phyloP scores from a whole-genome alignment of 2,329 filamentous ascomycete genomes.

The Ilyonectria mors-panacis region DNA sequence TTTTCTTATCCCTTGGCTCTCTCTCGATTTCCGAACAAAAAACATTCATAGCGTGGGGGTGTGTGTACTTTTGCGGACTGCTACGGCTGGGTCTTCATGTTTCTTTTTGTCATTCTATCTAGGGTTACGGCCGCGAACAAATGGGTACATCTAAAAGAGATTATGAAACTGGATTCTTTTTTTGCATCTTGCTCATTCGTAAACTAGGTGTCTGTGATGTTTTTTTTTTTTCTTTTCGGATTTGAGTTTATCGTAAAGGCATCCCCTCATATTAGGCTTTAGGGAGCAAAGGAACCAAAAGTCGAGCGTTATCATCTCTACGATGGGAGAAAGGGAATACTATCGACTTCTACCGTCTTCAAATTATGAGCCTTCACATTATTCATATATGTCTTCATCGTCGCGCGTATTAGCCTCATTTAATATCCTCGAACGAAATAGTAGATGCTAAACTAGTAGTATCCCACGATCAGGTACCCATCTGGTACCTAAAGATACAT shows the following conservation, averaged over 20 bases:
- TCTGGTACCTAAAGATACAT: no score
- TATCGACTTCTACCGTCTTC: slow-evolving; percentile 1
- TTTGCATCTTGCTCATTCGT: slow-evolving; percentile 8
- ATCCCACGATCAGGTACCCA: no score
- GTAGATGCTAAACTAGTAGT: no score
- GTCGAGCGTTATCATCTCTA: neutral
- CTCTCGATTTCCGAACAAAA: slow-evolving; percentile 38
- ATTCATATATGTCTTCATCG: neutral
- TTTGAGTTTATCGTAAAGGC: neutral
- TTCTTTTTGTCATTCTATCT: slow-evolving; percentile 35
- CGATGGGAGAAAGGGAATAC: neutral
- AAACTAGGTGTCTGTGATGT: neutral
- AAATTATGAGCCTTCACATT: neutral
- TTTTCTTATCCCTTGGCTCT: slow-evolving; percentile 25
- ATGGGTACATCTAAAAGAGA: slow-evolving; percentile 41
- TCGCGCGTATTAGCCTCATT: neutral
- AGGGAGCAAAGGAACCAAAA: slow-evolving; percentile 3
- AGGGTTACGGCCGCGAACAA: slow-evolving; percentile 44
- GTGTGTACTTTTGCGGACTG: slow-evolving; percentile 35
- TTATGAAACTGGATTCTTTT: slow-evolving; percentile 26
- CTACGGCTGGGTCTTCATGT: slow-evolving; percentile 29
- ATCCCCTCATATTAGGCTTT: slow-evolving; percentile 1
- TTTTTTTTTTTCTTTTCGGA: neutral
- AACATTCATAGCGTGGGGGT: slow-evolving; percentile 48
- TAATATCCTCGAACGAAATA: no score